Evolutionary conservation across 345 rosid genomes (phyloP).

Genomic region (Jatropha curcas): DNA sequence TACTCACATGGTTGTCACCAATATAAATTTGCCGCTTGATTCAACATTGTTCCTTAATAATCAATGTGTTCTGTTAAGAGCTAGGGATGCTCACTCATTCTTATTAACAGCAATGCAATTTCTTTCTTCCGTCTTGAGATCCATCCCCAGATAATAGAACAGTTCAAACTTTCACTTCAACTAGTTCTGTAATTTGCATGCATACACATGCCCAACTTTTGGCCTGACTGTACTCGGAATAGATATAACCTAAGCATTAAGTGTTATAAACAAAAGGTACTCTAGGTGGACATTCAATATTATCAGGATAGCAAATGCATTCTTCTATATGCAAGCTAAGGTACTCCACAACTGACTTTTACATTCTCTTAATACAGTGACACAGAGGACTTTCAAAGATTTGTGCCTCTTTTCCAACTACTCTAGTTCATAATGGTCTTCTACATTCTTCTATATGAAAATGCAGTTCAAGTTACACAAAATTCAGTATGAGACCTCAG

Average conservation of each 20-base stretch:
- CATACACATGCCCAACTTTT: background rate
- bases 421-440: background rate
- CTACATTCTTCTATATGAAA: background rate
- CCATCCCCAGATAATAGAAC: background rate
- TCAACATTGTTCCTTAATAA: conserved; percentile 29
- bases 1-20: conserved; percentile 61
- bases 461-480: background rate
- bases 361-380: too few species aligned
- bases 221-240: background rate
- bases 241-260: too few species aligned
- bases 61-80: conserved; percentile 31
- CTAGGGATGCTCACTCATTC: conserved; percentile 27
- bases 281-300: too few species aligned
- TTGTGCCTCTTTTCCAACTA: background rate
- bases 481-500: background rate
- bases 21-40: conserved; percentile 22
- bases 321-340: too few species aligned
- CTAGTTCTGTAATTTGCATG: background rate
- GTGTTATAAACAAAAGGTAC: too few species aligned
- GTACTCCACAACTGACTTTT: too few species aligned
- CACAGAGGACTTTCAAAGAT: too few species aligned
- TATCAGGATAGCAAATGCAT: background rate
- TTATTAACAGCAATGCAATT: conserved; percentile 18
- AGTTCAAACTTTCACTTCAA: background rate
- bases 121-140: background rate